Base-by-base conservation (phyloP, 192 early-diverging fungal genomes). In the Chytriomyces sp. region DNA sequence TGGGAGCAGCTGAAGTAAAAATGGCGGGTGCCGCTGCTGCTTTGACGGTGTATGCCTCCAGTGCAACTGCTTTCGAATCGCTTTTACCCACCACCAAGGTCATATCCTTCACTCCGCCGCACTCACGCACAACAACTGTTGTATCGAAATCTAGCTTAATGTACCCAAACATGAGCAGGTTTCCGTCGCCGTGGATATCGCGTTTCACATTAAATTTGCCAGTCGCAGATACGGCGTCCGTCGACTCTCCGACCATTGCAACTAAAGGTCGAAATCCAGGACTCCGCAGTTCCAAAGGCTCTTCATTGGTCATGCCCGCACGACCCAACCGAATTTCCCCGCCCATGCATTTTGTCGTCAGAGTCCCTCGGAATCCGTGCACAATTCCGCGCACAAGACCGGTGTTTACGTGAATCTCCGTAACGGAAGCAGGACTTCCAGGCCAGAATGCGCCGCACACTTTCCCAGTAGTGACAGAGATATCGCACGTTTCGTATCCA, bases 61-160 rank as follows among this genome's bases (percentile, higher is more conserved):
- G 16, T 13, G 53, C 53, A 57, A 5, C 53, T 20, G 20, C 3
- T 57, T 57, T 57, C 53, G 20, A 13, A n/a, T 57, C 0, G 20
- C 20, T 1, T 3, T 11, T 57, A 11, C 53, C 53, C 53, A 57
- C 53, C 13, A 57, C 53, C 53, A n/a, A 20, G 20, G 2, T 13
- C 53, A 57, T 13, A 3, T 20, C 53, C 53, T 57, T 57, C 53
- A 57, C 53, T 20, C 53, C 53, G 20, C 53, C 53, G 53, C 53
- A 57, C 53, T 57, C 53, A 20, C 20, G 53, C 53, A 57, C 53
- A 13, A 4, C 53, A 57, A 57, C 20, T 57, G 3, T 13, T n/a
- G 13, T 20, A 57, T 57, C 53, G 20, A 57, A 57, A 57, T 57
- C 53, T n/a, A 57, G 53, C 53, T 57, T 57, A 20, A 57, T 57